Base-by-base conservation (phyloP, 345 rosid genomes). In the Microcos paniculata region DNA sequence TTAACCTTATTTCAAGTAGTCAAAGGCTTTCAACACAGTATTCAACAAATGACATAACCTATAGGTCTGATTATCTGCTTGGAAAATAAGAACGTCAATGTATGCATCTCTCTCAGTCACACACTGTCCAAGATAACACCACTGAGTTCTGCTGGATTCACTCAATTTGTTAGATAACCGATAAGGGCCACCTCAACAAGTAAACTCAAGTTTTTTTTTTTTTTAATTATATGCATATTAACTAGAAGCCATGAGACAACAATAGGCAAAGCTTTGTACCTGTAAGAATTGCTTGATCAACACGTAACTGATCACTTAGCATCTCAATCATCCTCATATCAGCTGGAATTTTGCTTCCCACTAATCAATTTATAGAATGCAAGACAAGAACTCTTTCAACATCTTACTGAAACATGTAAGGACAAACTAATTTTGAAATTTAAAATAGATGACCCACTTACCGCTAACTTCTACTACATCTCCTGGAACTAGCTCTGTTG, bases 311-410 rank as follows among this genome's bases (percentile, higher is more conserved):
- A 82, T 87, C 87, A 80, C 94, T 93, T 57, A 93, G 82, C 94
- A 89, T 93, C 89, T 96, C 99, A 79, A 96, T 86, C 92, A 92
- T 87, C 83, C 99, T 92, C 88, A 96, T 81, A 84, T 96, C 99
- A 84, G 99, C 98, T 64, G 99, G 99, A 84, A 96, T 87, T 88
- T 96, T 96, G 88, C 98, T 88, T 76, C 99, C 98, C 85, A 93
- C 98, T 96, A 67, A 78, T 83, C 58, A 59, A 61, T 70, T 77
- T 23, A 33, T 13, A 45, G 74, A 56, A 33, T 62, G 77, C 38
- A 71, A 72, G 35, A 70, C 69, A 81, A 75, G 73, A 79, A 61
- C 31, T 46, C 59, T 63, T 33, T 69, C 35, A 72, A 76, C 43
- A 64, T 61, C 74, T 74, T 14, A 65, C 14, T 48, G 19, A 75